Evolutionary conservation across 2,329 filamentous ascomycete genomes (phyloP).

Genomic region (Pyrenophora tritici-repentis): DNA sequence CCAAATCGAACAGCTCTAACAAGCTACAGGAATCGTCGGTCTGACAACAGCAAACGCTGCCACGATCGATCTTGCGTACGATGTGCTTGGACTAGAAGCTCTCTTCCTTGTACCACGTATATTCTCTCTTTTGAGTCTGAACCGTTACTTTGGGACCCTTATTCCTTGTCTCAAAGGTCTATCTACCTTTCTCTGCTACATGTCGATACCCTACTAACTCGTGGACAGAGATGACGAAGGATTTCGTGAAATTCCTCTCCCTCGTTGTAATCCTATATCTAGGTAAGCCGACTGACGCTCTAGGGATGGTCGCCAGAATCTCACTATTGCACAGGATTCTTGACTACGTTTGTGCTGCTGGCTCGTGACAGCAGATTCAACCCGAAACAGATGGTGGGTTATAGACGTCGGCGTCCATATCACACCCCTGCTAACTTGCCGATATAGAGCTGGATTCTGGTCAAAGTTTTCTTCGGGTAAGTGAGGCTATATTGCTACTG

Average conservation of each 20-base stretch:
- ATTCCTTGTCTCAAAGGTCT: conserved; percentile 78
- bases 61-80: conserved; percentile 80
- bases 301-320: conserved; percentile 1
- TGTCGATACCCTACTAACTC: background rate
- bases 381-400: conserved; percentile 63
- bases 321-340: conserved; percentile 63
- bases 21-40: conserved; percentile 66
- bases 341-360: conserved; percentile 82
- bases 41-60: conserved; percentile 62
- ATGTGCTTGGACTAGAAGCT: conserved; percentile 86
- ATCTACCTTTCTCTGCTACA: background rate
- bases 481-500: conserved; percentile 10
- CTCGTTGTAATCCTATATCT: conserved; percentile 82
- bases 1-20: conserved; percentile 1
- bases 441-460: conserved; percentile 67
- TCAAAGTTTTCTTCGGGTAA: conserved; percentile 78
- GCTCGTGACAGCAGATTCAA: conserved; percentile 69
- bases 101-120: conserved; percentile 87
- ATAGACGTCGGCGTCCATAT: background rate
- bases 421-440: conserved; percentile 13
- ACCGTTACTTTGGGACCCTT: conserved; percentile 86
- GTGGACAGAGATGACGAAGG: conserved; percentile 80
- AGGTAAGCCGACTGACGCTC: conserved; percentile 49
- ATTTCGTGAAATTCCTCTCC: conserved; percentile 82
- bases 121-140: conserved; percentile 83